Evolutionary conservation across 164 flowering plant species (phyloP), one percentile per base, ranked within the genome.

Genomic region (Aristolochia californica): DNA sequence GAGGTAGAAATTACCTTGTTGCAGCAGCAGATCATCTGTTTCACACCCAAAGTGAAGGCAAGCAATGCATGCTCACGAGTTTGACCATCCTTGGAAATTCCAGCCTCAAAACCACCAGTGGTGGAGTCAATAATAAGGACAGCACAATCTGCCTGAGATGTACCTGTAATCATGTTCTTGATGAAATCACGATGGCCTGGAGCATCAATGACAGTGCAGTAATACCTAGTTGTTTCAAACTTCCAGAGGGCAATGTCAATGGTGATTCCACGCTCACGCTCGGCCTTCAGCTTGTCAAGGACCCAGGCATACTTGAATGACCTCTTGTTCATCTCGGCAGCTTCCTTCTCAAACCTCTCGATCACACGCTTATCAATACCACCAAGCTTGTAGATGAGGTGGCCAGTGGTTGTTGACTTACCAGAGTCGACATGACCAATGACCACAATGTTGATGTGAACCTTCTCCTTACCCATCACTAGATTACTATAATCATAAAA

Each of bases 381-480:
- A n/a, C 70, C 70, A 57, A 67, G 70, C 65, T 77, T 74, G 78
- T 77, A 77, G 64, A 77, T 77, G 57, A 77, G 61, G 62, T 77
- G 81, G 25, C 81, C 81, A 15, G 81, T 77, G 61, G 81, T 77
- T 56, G 81, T 77, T 13, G 81, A 77, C 70, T 77, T 77, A 15
- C 84, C 84, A 45, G 82, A 77, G 74, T 80, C 82, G 58, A 80
- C 84, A 66, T 80, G 84, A 54, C 84, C 84, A 70, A 80, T 80
- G 56, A 80, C 84, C 60, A 80, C 81, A 62, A 80, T 80, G 75
- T 67, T 80, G 51, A 80, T 80, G 65, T 80, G 84, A 70, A 70
- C 47, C 80, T 80, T 80, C 59, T 80, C 84, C 66, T 78, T 80
- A 67, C 84, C 84, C 82, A 80, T 80, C 40, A 34, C 40, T 34